Percentiles rank a stretch among this genome's conserved stretches.
phyloP scores from a whole-genome alignment of 495 filamentous ascomycete species.

The Wilcoxina mikolae region DNA sequence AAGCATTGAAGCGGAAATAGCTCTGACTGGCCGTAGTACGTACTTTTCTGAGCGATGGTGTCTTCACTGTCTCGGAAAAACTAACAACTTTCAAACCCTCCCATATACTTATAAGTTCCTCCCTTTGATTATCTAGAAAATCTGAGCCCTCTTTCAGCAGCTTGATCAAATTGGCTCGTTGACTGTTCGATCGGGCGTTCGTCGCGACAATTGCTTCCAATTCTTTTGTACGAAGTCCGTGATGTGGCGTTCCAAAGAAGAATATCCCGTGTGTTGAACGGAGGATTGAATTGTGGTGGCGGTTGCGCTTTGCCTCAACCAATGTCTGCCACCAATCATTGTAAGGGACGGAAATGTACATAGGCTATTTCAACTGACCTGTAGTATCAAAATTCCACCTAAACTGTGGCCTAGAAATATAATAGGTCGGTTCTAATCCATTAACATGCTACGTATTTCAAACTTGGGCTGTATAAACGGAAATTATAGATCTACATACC shows the following conservation, averaged over 20 bases:
- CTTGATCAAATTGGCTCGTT: neutral
- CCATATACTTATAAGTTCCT: constrained; percentile 8
- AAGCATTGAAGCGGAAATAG: neutral
- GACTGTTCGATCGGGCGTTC: neutral
- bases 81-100: constrained; percentile 11
- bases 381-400: constrained; percentile 28
- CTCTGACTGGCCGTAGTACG: too few species aligned
- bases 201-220: constrained; percentile 11
- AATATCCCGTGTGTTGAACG: constrained; percentile 13
- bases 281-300: constrained; percentile 2
- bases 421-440: constrained; percentile 21
- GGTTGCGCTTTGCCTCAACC: constrained; percentile 4
- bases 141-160: constrained; percentile 6
- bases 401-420: constrained; percentile 31
- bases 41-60: constrained; percentile 9
- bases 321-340: neutral
- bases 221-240: constrained; percentile 11
- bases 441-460: too few species aligned
- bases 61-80: constrained; percentile 17
- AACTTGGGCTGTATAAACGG: neutral
- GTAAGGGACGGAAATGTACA: neutral
- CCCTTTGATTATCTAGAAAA: constrained; percentile 7
- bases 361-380: constrained; percentile 22
- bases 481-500: constrained; percentile 4
- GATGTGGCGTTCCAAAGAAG: constrained; percentile 26